Evolutionary conservation across 1,284 basidiomycete species (phyloP), one percentile per base, ranked within the genome.

Genomic region (Tilletia walkeri): DNA sequence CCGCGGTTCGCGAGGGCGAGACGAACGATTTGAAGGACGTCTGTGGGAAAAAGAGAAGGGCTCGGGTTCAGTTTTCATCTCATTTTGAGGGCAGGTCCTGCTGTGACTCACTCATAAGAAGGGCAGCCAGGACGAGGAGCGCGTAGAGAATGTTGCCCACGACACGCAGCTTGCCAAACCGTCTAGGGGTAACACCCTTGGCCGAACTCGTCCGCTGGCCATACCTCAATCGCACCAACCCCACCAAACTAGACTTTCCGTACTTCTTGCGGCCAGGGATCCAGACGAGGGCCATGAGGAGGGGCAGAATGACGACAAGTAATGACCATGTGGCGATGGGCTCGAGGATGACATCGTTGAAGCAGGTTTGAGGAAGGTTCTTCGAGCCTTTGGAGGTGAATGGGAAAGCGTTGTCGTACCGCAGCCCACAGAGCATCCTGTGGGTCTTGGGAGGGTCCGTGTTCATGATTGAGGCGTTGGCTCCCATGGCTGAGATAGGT

Each of bases 21-120:
- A n/a, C 77, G 54, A 3, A 75, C 75, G 69, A 78, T 75, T 50
- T 78, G 72, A 7, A 78, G 70, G 30, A 78, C 69, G 71, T 78
- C 77, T 78, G 72, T n/a, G 59, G 10, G 20, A 4, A 9, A 4
- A 30, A 39, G 59, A n/a, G 34, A 34, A 18, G 30, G 10, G 24
- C 24, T 30, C 24, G 24, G 30, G 20, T 39, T 16, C 5, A 34
- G 41, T 14, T 14, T 18, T 47, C 3, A 24, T 14, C 34, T 18
- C 30, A 9, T 61, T 39, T 6, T 34, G 7, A 14, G 38, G 16
- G 12, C 16, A 63, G 18, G 24, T 24, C 6, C 9, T 38, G 7
- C 7, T 9, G 34, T 45, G 20, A 76, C 76, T 73, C 65, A 78
- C 77, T 78, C 77, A 78, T 77, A 18, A 78, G 63, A 0, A 78